Base-by-base conservation (phyloP, 1,139 yeast genomes). In the Scheffersomyces illinoinensis region DNA sequence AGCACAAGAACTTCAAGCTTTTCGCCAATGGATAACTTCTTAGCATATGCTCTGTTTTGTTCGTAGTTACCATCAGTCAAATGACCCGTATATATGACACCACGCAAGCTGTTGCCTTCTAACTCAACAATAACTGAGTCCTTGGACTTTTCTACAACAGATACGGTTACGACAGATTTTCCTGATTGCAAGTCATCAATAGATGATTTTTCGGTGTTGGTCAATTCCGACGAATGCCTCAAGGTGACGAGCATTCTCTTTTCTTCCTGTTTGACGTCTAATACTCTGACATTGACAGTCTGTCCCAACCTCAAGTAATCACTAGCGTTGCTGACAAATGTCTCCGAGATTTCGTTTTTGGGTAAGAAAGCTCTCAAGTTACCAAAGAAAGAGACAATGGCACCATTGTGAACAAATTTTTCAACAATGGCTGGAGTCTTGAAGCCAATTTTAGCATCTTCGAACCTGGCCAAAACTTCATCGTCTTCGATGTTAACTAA, bases 221-320 rank as follows among this genome's bases (percentile, higher is more conserved):
- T 79, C 39, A 85, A 72, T 54, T 83, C 84, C 56, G 82, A 77
- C 0, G 92, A 83, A 61, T 89, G 85, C 71, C 90, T 85, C 68
- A 96, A 88, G 54, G 97, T 88, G 2, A 90, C 97, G 47, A 85
- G 75, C 62, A 93, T 76, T 68, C 89, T 85, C 53, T 84, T 78
- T 47, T 78, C 77, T 18, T 82, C 86, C 26, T 81, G 73, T 64
- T 90, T 87, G 53, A 89, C 85, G 50, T 79, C 77, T 53, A 88
- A 68, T 39, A 95, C 78, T 65, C 89, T 85, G 6, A 91, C 96
- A 47, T 82, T 79, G 52, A 95, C 89, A 5, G 97, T 89, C 76
- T 95, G 99, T 3, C 97, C 97, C 24, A 91, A 70, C 64, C 86
- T 87, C 68, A 93, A 83, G 72, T 89, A 90, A 63, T 93, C 96